These are phyloP conservation scores for Nicotiana attenuata DNA, from an alignment of 257 asterid genomes.

Conservation along the genomic window DNA sequence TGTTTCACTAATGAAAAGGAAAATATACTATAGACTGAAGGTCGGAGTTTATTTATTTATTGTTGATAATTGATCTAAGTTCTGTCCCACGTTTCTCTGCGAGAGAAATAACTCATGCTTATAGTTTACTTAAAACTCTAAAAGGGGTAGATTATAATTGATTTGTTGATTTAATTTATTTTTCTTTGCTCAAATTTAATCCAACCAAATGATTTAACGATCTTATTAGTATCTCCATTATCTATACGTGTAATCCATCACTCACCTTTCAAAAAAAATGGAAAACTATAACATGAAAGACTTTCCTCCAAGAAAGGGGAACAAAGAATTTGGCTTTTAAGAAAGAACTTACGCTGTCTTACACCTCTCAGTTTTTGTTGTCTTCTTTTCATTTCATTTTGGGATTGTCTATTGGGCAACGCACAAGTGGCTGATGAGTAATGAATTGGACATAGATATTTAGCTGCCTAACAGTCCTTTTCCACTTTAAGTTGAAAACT, in stretches of 20 bases:
- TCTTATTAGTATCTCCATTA: not conserved
- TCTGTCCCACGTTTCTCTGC: not conserved
- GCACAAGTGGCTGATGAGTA: not conserved
- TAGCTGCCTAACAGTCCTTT: not conserved
- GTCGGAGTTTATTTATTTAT: no score
- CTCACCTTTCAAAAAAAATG: not conserved
- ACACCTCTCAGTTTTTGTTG: not conserved
- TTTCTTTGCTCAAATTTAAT: not conserved
- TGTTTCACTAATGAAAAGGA: not conserved
- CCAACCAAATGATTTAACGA: not conserved
- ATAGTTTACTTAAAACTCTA: not conserved
- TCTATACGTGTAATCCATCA: not conserved
- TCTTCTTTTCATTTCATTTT: not conserved
- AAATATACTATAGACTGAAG: no score
- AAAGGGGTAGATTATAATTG: not conserved
- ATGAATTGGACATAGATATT: not conserved
- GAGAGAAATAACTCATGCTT: not conserved
- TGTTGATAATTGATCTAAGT: no score
- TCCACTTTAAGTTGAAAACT: no score
- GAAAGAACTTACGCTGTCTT: not conserved
- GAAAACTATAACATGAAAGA: not conserved
- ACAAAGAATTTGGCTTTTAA: not conserved
- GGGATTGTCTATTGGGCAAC: not conserved
- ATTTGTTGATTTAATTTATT: no score
- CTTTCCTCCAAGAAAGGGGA: not conserved